phyloP scores from a whole-genome alignment of 306 rosid genomes.

The Trifolium fragiferum region DNA sequence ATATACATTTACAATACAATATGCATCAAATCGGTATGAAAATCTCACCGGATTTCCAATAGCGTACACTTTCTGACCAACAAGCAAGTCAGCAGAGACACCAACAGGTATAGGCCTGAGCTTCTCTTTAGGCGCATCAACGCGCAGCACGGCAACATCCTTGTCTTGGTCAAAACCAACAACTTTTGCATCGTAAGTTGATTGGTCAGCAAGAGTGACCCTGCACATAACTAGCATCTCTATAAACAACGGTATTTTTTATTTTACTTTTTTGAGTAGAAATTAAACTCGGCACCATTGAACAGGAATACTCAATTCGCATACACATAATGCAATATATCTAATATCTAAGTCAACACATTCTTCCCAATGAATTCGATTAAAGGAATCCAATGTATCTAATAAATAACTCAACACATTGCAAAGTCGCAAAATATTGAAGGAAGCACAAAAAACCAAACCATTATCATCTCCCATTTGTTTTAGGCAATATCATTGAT shows the following conservation, averaged over 20 bases:
- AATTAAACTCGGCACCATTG: background rate
- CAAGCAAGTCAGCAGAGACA: constrained; percentile 90
- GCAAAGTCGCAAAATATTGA: constrained; percentile 5
- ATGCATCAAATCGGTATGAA: background rate
- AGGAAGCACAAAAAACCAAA: constrained; percentile 23
- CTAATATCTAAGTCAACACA: background rate
- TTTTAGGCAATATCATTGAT: background rate
- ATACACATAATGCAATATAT: background rate
- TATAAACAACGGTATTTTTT: constrained; percentile 44
- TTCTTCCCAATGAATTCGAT: constrained; percentile 10
- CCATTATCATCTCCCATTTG: constrained; percentile 7
- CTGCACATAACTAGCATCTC: constrained; percentile 65
- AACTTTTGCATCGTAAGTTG: constrained; percentile 83
- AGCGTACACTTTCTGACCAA: constrained; percentile 97
- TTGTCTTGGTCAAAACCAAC: constrained; percentile 99
- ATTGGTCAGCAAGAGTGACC: constrained; percentile 95
- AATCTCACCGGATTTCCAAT: constrained; percentile 95
- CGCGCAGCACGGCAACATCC: constrained; percentile 91
- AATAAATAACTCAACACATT: constrained; percentile 12
- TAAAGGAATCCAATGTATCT: background rate
- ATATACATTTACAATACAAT: background rate
- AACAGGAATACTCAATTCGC: background rate
- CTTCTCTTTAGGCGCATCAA: constrained; percentile 86
- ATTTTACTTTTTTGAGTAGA: background rate
- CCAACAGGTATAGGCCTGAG: constrained; percentile 92